Percentiles rank a stretch among this genome's conserved stretches.
Evolutionary conservation across 345 rosid genomes (phyloP).

Genomic region (Murraya paniculata): DNA sequence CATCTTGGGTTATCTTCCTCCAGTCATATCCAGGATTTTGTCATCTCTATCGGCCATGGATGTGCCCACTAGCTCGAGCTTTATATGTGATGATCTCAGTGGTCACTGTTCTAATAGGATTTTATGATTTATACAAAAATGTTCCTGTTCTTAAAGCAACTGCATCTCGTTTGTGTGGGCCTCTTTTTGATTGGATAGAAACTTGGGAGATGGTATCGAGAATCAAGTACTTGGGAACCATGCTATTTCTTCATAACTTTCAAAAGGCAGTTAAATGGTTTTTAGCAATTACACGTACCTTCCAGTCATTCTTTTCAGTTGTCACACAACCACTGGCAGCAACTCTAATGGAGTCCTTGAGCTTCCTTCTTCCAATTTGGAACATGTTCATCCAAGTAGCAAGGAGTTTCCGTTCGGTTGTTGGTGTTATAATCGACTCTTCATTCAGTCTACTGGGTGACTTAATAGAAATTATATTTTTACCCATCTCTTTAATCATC

Average conservation of each 20-base stretch:
- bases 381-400: conserved; percentile 43
- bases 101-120: conserved; percentile 84
- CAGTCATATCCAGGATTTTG: conserved; percentile 95
- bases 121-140: conserved; percentile 93
- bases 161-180: conserved; percentile 83
- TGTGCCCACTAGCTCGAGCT: conserved; percentile 94
- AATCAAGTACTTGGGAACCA: conserved; percentile 95
- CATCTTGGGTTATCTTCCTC: conserved; percentile 97
- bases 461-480: conserved; percentile 46
- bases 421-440: conserved; percentile 49
- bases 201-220: conserved; percentile 98
- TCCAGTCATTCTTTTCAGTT: conserved; percentile 58
- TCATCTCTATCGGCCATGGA: conserved; percentile 96
- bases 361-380: conserved; percentile 67
- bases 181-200: conserved; percentile 91
- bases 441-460: conserved; percentile 44
- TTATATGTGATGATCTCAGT: conserved; percentile 71
- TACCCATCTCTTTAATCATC: conserved; percentile 56
- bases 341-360: conserved; percentile 45
- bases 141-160: conserved; percentile 95
- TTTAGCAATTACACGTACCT: conserved; percentile 46
- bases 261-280: conserved; percentile 83
- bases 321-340: conserved; percentile 56
- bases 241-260: conserved; percentile 88
- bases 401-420: conserved; percentile 46